These are phyloP conservation scores for Camellia lanceoleosa DNA, from an alignment of 148 eudicot genomes.

Conservation along the genomic window DNA sequence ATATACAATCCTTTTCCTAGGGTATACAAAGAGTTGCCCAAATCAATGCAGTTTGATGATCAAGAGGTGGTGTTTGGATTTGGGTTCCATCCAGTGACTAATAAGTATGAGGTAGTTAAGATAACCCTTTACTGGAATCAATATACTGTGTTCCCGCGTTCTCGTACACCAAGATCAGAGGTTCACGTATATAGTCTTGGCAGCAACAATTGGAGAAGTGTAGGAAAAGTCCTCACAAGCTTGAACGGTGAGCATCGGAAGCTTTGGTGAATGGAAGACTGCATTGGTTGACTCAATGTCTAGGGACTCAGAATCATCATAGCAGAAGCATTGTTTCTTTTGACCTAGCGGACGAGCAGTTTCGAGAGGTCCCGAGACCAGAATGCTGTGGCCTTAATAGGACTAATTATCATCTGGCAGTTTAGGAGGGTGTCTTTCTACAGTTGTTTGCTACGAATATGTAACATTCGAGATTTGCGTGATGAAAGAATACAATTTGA, in stretches of 20 bases:
- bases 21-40: slow-evolving; percentile 18
- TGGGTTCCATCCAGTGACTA: slow-evolving; percentile 18
- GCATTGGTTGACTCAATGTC: slow-evolving; percentile 30
- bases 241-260: slow-evolving; percentile 14
- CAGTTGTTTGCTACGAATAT: slow-evolving; percentile 1
- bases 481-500: slow-evolving; percentile 33
- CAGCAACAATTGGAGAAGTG: slow-evolving; percentile 25
- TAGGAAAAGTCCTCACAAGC: slow-evolving; percentile 24
- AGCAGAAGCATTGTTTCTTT: slow-evolving; percentile 23
- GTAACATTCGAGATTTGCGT: slow-evolving; percentile 31
- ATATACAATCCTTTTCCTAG: slow-evolving; percentile 25
- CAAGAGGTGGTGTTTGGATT: slow-evolving; percentile 20
- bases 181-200: slow-evolving; percentile 24
- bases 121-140: slow-evolving; percentile 15
- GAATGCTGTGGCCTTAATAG: background rate
- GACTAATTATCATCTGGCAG: slow-evolving; percentile 24
- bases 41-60: slow-evolving; percentile 15
- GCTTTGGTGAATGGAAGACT: slow-evolving; percentile 33
- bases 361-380: slow-evolving; percentile 24
- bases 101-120: slow-evolving; percentile 28
- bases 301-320: slow-evolving; percentile 15
- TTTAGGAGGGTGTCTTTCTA: slow-evolving; percentile 30
- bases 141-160: background rate
- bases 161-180: slow-evolving; percentile 8
- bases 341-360: slow-evolving; percentile 29